Conservation (phyloP, 768 basidiomycete genomes). For the Termitomyces sp. region DNA sequence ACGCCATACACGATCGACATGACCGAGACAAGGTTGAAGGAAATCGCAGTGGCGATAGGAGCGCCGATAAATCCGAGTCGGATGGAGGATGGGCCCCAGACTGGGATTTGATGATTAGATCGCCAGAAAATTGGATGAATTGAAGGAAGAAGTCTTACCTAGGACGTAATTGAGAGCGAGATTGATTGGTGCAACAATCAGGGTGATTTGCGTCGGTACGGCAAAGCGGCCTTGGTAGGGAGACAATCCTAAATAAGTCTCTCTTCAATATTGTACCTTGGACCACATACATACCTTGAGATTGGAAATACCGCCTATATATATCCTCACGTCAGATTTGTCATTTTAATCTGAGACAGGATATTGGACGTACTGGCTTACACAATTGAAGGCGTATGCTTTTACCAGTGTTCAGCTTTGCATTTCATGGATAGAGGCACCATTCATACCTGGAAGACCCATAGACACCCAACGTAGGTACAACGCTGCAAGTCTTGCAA, state of each 20-base stretch:
- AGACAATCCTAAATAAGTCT: background rate
- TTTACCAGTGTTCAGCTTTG: background rate
- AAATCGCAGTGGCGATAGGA: constrained; percentile 83
- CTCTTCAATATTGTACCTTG: background rate
- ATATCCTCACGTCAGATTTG: background rate
- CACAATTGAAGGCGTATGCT: constrained; percentile 49
- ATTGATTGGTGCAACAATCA: constrained; percentile 84
- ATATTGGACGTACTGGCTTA: constrained; percentile 31
- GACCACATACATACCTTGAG: constrained; percentile 53
- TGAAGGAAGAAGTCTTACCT: constrained; percentile 37
- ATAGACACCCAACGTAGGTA: constrained; percentile 76
- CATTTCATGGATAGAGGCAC: background rate
- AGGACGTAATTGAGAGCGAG: constrained; percentile 77
- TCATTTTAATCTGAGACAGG: background rate
- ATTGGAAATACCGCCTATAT: constrained; percentile 72
- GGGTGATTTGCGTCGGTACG: constrained; percentile 78
- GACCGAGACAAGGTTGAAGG: constrained; percentile 78
- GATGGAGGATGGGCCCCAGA: constrained; percentile 79
- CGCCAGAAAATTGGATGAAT: background rate
- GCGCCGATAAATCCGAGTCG: constrained; percentile 90
- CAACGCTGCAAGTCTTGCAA: constrained; percentile 67
- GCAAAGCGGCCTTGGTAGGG: constrained; percentile 58
- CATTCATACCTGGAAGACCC: constrained; percentile 61
- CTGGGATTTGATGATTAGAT: constrained; percentile 23
- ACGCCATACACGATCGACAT: constrained; percentile 60